Conservation (phyloP, 441 rosid genomes). For the Manihot esculenta region DNA sequence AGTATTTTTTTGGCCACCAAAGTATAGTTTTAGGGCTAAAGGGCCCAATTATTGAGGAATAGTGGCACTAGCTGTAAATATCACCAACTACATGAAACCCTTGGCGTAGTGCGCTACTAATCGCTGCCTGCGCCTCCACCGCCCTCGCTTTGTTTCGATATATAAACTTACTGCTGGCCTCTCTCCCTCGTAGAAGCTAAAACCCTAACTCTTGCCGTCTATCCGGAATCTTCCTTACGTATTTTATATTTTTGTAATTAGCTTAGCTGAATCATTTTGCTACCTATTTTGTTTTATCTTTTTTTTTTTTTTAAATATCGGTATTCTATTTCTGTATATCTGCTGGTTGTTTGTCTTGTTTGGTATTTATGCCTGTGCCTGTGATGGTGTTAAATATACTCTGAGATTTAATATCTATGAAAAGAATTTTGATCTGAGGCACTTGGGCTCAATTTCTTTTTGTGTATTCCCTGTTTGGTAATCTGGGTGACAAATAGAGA, state of each 20-base stretch:
- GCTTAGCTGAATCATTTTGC: neutral
- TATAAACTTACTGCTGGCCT: neutral
- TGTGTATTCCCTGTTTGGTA: neutral
- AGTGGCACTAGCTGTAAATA: conserved; percentile 12
- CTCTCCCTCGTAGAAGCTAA: neutral
- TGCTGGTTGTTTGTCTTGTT: no score
- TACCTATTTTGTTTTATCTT: no score
- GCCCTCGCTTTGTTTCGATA: neutral
- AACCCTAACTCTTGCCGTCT: no score
- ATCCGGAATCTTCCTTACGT: no score
- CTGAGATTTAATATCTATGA: conserved; percentile 35
- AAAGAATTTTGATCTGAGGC: conserved; percentile 29
- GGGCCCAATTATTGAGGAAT: no score
- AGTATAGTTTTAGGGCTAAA: no score
- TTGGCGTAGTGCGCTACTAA: conserved; percentile 10
- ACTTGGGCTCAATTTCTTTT: neutral
- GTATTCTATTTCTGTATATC: no score
- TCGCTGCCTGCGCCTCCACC: neutral
- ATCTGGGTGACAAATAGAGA: no score
- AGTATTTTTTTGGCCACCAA: no score
- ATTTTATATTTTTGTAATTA: no score
- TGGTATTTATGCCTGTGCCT: conserved; percentile 4
- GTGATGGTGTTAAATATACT: conserved; percentile 53
- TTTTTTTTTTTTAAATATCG: no score
- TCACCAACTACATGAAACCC: neutral